These are phyloP conservation scores for Phytophthora foliorum DNA, from an alignment of 352 stramenopile species.

Conservation along the genomic window DNA sequence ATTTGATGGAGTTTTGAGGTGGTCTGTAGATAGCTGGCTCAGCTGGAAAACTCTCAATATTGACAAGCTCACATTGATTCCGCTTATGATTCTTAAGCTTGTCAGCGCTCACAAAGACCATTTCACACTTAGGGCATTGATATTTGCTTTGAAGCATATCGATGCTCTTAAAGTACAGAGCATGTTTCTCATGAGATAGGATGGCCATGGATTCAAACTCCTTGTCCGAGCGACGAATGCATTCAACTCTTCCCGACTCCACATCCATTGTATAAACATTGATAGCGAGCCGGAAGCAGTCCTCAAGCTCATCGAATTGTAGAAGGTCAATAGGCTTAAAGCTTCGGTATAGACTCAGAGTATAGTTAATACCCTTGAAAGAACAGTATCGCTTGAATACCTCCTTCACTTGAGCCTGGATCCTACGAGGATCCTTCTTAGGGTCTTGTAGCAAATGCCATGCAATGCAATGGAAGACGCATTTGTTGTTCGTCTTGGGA, in stretches of 20 bases:
- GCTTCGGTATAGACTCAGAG: conserved; percentile 7
- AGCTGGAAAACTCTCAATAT: conserved; percentile 8
- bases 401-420: conserved; percentile 8
- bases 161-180: background rate
- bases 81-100: conserved; percentile 26
- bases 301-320: conserved; percentile 18
- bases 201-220: too few relatives aligned
- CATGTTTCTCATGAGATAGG: too few relatives aligned
- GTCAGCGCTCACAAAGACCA: conserved; percentile 2
- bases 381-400: conserved; percentile 11
- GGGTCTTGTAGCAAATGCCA: background rate
- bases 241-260: background rate
- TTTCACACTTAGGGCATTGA: conserved; percentile 4
- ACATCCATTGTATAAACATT: conserved; percentile 24
- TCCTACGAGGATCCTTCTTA: conserved; percentile 6
- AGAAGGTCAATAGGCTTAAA: conserved; percentile 17
- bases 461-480: conserved; percentile 11
- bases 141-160: conserved; percentile 5
- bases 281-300: conserved; percentile 14
- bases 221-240: too few relatives aligned
- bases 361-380: conserved; percentile 10
- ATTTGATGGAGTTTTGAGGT: conserved; percentile 13
- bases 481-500: conserved; percentile 20
- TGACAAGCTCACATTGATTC: conserved; percentile 5
- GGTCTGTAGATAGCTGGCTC: conserved; percentile 22